Evolutionary conservation across 305 asterid genomes (phyloP), one percentile per base, ranked within the genome.

Genomic region (Solanum hybrid): DNA sequence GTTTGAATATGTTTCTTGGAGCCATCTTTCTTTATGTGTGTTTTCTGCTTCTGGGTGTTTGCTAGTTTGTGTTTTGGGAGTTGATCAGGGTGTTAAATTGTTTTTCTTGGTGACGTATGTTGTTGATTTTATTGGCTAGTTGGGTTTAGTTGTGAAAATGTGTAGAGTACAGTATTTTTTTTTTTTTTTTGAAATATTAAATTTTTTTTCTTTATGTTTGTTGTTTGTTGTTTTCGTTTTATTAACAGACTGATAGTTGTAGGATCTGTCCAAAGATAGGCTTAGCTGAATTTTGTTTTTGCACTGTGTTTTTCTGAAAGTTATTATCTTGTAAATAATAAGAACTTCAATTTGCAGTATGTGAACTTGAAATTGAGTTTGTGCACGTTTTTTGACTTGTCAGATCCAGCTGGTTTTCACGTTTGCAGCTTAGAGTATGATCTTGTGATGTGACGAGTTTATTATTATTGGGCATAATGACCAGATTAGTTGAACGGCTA

Each of bases 401-500:
- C 93, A 92, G 96, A 93, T 95, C 94, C 93, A 84, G 89, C 84
- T 91, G 89, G 90, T 46, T 87, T 91, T 86, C 80, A 88, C 89
- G 37, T 36, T 83, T 89, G 90, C 87, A 89, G 92, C 90, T 87
- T 34, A 39, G 90, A 77, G 90, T 89, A 87, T 89, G 83, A 64
- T 87, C 34, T 82, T 90, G 12, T 24, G 86, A 14, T 88, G 90
- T 88, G 80, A 78, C 69, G 86, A 85, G 87, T 89, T 90, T 79
- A 79, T 86, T 28, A 78, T 88, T 33, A 64, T 31, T 77, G 36
- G 40, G 67, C n/a, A 39, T 20, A 81, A 24, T 82, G 69, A 11
- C 87, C 90, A 76, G 86, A 75, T 36, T 67, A 89, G 46, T 74
- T 28, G 51, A 33, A 61, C 82, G 69, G 92, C 91, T 85, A 86